Evolutionary conservation across 2,329 filamentous ascomycete species (phyloP).

Genomic region (Elsinoe arachidis): DNA sequence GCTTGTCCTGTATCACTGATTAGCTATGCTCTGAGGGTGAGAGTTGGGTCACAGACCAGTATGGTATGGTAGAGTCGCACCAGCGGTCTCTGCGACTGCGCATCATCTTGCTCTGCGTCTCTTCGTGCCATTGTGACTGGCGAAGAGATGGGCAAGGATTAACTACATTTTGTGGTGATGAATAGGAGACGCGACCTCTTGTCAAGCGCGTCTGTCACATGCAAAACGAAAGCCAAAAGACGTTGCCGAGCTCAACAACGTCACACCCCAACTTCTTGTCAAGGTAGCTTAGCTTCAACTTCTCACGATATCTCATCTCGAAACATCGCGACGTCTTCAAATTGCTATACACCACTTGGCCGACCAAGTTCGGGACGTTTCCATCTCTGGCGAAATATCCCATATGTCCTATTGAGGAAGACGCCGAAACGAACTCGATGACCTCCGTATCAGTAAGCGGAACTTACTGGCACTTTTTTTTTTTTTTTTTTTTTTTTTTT

Average conservation of each 20-base stretch:
- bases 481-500: too few species aligned
- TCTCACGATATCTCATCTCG: not conserved
- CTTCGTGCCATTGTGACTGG: constrained; percentile 10
- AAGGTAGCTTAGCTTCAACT: too few species aligned
- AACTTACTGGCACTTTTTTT: too few species aligned
- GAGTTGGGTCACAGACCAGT: not conserved
- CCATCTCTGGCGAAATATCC: too few species aligned
- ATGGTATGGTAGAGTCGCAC: not conserved
- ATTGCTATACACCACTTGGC: not conserved
- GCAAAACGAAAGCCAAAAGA: not conserved
- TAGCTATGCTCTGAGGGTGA: not conserved
- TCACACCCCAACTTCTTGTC: not conserved
- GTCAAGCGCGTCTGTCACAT: constrained; percentile 5
- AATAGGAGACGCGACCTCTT: constrained; percentile 7
- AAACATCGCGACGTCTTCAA: not conserved
- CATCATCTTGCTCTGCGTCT: not conserved
- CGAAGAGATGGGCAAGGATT: not conserved
- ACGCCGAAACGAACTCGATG: too few species aligned
- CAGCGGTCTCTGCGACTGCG: not conserved
- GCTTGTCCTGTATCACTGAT: constrained; percentile 37
- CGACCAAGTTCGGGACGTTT: too few species aligned
- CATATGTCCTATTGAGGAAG: too few species aligned
- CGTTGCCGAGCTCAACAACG: constrained; percentile 1
- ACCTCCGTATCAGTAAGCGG: too few species aligned
- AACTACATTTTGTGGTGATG: constrained; percentile 6